Percentiles rank a stretch among this genome's conserved stretches.
Evolutionary conservation across 352 stramenopile genomes (phyloP).

Genomic region (Phytophthora sp.): DNA sequence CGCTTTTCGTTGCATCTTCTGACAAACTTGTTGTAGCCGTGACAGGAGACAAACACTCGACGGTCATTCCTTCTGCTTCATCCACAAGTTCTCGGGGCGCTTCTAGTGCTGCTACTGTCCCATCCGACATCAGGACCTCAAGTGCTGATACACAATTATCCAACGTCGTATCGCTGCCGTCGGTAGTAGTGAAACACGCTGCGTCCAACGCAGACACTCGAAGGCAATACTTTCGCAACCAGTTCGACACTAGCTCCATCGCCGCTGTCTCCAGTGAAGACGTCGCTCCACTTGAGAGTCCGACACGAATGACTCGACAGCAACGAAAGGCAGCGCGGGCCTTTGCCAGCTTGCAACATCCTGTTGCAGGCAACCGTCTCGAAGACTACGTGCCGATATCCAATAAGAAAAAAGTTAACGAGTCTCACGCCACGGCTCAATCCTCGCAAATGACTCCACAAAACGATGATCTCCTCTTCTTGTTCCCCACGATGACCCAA

Average conservation of each 20-base stretch:
- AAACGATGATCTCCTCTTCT: slow-evolving; percentile 37
- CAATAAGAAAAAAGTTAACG: slow-evolving; percentile 4
- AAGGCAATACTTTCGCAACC: slow-evolving; percentile 10
- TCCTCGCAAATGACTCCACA: not conserved
- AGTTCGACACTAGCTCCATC: slow-evolving; percentile 12
- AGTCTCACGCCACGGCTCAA: not conserved
- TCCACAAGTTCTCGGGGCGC: not conserved
- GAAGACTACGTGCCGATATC: slow-evolving; percentile 20
- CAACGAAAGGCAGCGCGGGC: slow-evolving; percentile 39
- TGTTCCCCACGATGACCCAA: slow-evolving; percentile 50
- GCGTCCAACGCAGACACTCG: slow-evolving; percentile 12
- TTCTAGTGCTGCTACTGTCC: not conserved
- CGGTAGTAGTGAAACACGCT: slow-evolving; percentile 32
- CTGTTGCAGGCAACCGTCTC: slow-evolving; percentile 40
- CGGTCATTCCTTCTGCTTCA: not conserved
- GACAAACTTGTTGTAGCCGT: slow-evolving; percentile 1
- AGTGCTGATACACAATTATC: not conserved
- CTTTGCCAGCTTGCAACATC: slow-evolving; percentile 41
- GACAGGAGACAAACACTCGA: slow-evolving; percentile 9
- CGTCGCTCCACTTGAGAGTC: slow-evolving; percentile 8
- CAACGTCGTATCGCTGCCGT: slow-evolving; percentile 21
- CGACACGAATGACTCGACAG: slow-evolving; percentile 32
- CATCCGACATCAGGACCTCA: not conserved
- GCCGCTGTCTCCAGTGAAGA: slow-evolving; percentile 10
- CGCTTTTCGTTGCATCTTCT: not conserved